Evolutionary conservation across 768 basidiomycete species (phyloP).

Genomic region (Hortiboletus campestris): DNA sequence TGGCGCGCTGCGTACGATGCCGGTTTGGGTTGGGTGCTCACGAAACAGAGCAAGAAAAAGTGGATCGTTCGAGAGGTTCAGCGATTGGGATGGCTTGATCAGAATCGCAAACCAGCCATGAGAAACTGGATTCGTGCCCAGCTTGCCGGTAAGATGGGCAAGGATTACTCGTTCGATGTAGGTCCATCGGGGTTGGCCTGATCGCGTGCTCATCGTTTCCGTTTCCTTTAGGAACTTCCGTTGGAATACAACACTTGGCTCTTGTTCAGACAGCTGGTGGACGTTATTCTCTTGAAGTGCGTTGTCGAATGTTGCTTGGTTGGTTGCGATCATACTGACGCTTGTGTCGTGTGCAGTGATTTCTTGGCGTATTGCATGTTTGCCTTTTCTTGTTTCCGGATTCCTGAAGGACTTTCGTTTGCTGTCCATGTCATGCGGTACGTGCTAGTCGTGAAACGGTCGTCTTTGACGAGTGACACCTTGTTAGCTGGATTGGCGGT

Average conservation of each 20-base stretch:
- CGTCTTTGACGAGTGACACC: background rate
- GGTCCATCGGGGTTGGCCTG: constrained; percentile 26
- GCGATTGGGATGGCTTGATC: constrained; percentile 86
- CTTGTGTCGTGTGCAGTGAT: constrained; percentile 53
- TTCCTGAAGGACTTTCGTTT: constrained; percentile 73
- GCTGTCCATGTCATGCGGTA: constrained; percentile 77
- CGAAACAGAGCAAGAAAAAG: constrained; percentile 91
- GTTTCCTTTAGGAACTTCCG: constrained; percentile 66
- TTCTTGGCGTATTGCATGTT: constrained; percentile 95
- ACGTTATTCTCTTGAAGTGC: constrained; percentile 93
- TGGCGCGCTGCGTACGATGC: constrained; percentile 92
- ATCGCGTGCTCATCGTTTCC: background rate
- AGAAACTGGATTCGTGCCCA: constrained; percentile 85
- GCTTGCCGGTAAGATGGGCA: constrained; percentile 89
- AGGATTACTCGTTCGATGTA: constrained; percentile 91
- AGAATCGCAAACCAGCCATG: constrained; percentile 54
- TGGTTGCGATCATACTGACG: background rate
- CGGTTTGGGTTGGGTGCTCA: constrained; percentile 91
- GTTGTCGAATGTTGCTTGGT: constrained; percentile 30
- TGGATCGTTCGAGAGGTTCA: constrained; percentile 89
- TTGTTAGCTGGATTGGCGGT: constrained; percentile 80
- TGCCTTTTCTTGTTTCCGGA: constrained; percentile 88
- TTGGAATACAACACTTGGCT: constrained; percentile 97
- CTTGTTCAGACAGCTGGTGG: constrained; percentile 92
- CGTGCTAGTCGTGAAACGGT: constrained; percentile 8